Evolutionary conservation across 106 monocot genomes (phyloP).

Genomic region (Dendrobium huoshanense): DNA sequence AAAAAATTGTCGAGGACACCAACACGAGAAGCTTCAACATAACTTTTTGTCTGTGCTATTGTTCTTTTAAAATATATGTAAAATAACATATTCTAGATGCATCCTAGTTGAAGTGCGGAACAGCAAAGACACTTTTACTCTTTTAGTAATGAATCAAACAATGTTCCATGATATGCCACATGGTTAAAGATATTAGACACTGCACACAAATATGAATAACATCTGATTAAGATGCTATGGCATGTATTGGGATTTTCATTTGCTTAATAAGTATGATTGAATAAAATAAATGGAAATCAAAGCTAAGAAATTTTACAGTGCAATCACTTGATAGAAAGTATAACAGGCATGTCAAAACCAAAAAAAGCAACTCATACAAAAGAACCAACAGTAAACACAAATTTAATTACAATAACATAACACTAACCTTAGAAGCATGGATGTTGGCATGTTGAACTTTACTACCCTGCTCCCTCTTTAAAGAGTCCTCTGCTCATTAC

Average conservation of each 20-base stretch:
- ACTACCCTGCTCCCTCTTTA: constrained; percentile 79
- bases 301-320: neutral
- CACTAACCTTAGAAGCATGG: constrained; percentile 80
- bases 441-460: constrained; percentile 97
- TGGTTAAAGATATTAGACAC: neutral
- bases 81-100: neutral
- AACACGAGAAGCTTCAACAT: neutral
- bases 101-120: neutral
- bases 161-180: neutral
- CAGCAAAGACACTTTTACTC: neutral
- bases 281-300: neutral
- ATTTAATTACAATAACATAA: neutral
- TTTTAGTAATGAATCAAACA: neutral
- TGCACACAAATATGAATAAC: constrained; percentile 1
- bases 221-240: neutral
- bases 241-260: neutral
- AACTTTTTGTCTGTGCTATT: neutral
- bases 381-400: neutral
- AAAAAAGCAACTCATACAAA: neutral
- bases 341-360: neutral
- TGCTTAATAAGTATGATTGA: neutral
- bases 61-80: neutral
- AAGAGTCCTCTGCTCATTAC: constrained; percentile 76
- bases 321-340: neutral
- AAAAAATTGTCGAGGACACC: neutral